These are phyloP conservation scores for Aspergillus homomorphus DNA, from an alignment of 495 filamentous ascomycete genomes.

Conservation along the genomic window DNA sequence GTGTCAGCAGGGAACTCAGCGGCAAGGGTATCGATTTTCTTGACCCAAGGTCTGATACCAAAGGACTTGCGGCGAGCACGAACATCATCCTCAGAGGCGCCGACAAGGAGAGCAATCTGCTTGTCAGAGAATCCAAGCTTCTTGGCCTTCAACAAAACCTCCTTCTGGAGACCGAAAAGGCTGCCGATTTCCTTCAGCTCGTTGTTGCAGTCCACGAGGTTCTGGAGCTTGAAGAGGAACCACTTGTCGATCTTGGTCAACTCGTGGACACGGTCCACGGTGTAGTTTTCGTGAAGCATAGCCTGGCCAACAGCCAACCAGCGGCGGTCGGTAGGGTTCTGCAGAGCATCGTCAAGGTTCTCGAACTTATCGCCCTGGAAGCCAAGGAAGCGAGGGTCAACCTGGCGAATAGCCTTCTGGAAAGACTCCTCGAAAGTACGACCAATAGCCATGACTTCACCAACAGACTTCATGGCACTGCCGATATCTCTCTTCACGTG, in stretches of 20 bases:
- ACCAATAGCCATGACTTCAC: constrained; percentile 98
- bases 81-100: constrained; percentile 83
- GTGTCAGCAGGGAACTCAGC: constrained; percentile 97
- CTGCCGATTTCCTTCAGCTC: constrained; percentile 87
- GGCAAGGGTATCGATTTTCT: constrained; percentile 96
- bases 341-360: constrained; percentile 81
- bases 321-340: constrained; percentile 89
- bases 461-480: constrained; percentile 96
- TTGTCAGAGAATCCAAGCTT: constrained; percentile 96
- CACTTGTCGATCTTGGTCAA: constrained; percentile 98
- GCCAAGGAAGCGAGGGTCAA: constrained; percentile 85
- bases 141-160: constrained; percentile 85
- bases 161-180: constrained; percentile 80
- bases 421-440: constrained; percentile 99
- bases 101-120: constrained; percentile 87
- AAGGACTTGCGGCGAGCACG: constrained; percentile 81
- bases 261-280: constrained; percentile 85
- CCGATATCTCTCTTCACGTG: constrained; percentile 97
- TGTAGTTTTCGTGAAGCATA: constrained; percentile 94
- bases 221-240: constrained; percentile 97
- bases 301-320: constrained; percentile 98
- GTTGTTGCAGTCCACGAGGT: constrained; percentile 84
- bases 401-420: constrained; percentile 95
- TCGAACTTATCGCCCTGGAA: constrained; percentile 96
- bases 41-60: constrained; percentile 84